Evolutionary conservation across 176 grass and related monocot species (phyloP).

Genomic region (Carex littledalei): DNA sequence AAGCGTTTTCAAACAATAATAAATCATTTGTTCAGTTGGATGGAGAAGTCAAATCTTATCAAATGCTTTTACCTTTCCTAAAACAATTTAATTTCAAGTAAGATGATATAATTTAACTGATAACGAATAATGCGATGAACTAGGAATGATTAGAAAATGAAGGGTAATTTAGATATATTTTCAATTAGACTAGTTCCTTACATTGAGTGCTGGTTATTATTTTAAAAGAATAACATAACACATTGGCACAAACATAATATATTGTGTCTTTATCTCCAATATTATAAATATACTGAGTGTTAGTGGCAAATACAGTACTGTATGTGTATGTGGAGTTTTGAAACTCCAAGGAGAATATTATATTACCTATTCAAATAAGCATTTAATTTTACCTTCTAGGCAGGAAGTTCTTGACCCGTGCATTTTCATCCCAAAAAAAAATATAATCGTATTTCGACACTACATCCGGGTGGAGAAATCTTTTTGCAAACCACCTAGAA

Average conservation of each 20-base stretch:
- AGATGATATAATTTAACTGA: neutral
- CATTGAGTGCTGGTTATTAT: neutral
- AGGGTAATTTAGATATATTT: neutral
- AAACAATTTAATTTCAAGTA: neutral
- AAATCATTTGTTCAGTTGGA: neutral
- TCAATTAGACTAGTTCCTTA: neutral
- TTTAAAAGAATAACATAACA: neutral
- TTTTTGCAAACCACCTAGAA: slow-evolving; percentile 96
- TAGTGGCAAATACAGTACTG: neutral
- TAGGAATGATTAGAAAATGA: neutral
- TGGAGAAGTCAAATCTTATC: neutral
- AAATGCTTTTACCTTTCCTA: neutral
- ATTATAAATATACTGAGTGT: neutral
- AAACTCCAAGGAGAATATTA: neutral
- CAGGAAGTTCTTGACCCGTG: slow-evolving; percentile 70
- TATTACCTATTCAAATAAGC: neutral
- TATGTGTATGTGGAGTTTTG: neutral
- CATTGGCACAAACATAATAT: neutral
- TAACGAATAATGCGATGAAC: neutral
- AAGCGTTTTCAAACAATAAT: neutral
- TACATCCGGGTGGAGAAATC: slow-evolving; percentile 81
- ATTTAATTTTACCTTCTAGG: slow-evolving; percentile 52
- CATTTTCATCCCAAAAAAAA: slow-evolving; percentile 92
- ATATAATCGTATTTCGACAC: slow-evolving; percentile 78
- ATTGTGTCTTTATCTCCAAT: neutral